Evolutionary conservation across 306 rosid species (phyloP).

Genomic region (Lathyrus aphaca): DNA sequence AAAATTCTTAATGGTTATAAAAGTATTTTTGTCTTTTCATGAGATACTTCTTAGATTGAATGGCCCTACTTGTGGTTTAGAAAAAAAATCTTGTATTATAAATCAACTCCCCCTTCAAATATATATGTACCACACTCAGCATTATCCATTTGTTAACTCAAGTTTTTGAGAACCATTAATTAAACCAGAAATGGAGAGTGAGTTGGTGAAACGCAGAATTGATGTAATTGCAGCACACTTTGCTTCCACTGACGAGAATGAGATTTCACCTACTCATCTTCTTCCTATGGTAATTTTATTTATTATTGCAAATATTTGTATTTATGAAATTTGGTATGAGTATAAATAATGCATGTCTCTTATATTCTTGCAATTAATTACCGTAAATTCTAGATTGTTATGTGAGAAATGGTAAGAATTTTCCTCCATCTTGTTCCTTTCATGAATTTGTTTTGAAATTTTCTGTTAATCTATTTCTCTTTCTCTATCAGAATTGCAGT

Average conservation of each 20-base stretch:
- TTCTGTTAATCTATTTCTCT: constrained; percentile 28
- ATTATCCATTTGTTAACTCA: constrained; percentile 35
- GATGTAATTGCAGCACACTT: constrained; percentile 64
- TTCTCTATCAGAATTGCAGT: constrained; percentile 57
- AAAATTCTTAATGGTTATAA: too few relatives aligned
- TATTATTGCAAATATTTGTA: constrained; percentile 24
- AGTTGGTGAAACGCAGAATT: constrained; percentile 70
- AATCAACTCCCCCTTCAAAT: constrained; percentile 4
- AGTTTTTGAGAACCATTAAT: not conserved
- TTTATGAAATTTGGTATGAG: not conserved
- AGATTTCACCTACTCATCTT: constrained; percentile 54
- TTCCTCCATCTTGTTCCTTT: not conserved
- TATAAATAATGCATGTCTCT: not conserved
- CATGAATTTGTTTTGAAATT: constrained; percentile 15
- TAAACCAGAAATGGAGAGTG: constrained; percentile 53
- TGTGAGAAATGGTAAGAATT: not conserved
- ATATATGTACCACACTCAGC: constrained; percentile 20
- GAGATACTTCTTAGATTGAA: constrained; percentile 49
- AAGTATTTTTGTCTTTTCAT: not conserved
- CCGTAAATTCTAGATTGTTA: not conserved
- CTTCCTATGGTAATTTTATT: constrained; percentile 59
- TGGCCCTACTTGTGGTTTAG: constrained; percentile 22
- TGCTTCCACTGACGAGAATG: constrained; percentile 58
- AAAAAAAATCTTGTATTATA: constrained; percentile 36
- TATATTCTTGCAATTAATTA: constrained; percentile 2